Evolutionary conservation across 2,329 filamentous ascomycete species (phyloP).

Genomic region (Beauveria pseudobassiana): DNA sequence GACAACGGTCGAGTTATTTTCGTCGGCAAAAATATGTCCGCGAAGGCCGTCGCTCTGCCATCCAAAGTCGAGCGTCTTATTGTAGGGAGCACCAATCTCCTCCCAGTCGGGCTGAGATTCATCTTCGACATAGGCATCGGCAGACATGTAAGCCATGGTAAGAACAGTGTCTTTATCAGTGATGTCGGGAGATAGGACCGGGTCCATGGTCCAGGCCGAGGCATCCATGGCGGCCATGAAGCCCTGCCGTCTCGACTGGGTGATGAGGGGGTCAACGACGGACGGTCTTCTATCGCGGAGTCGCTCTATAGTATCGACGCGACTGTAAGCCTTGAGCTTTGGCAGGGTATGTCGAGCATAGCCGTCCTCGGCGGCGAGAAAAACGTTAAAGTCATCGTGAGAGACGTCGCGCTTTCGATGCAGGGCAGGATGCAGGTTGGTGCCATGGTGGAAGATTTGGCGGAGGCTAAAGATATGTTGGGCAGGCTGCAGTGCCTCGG

Average conservation of each 20-base stretch:
- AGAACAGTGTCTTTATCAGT: constrained; percentile 80
- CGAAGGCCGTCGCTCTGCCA: constrained; percentile 86
- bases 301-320: constrained; percentile 64
- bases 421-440: constrained; percentile 66
- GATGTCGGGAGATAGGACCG: constrained; percentile 70
- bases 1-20: constrained; percentile 76
- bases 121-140: constrained; percentile 77
- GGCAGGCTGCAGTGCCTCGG: constrained; percentile 38
- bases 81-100: constrained; percentile 71
- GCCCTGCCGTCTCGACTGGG: constrained; percentile 61
- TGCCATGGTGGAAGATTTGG: constrained; percentile 90
- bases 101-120: constrained; percentile 73
- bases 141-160: constrained; percentile 78
- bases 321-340: constrained; percentile 55
- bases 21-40: constrained; percentile 86
- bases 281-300: constrained; percentile 69
- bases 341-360: constrained; percentile 43
- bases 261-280: constrained; percentile 72
- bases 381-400: constrained; percentile 47
- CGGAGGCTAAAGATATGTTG: constrained; percentile 63
- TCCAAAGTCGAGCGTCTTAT: constrained; percentile 82
- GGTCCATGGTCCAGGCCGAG: constrained; percentile 76
- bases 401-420: constrained; percentile 69
- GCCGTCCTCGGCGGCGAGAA: constrained; percentile 53
- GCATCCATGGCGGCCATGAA: constrained; percentile 56